These are phyloP conservation scores for Phytophthora sp. DNA, from an alignment of 352 stramenopile genomes.

Conservation along the genomic window DNA sequence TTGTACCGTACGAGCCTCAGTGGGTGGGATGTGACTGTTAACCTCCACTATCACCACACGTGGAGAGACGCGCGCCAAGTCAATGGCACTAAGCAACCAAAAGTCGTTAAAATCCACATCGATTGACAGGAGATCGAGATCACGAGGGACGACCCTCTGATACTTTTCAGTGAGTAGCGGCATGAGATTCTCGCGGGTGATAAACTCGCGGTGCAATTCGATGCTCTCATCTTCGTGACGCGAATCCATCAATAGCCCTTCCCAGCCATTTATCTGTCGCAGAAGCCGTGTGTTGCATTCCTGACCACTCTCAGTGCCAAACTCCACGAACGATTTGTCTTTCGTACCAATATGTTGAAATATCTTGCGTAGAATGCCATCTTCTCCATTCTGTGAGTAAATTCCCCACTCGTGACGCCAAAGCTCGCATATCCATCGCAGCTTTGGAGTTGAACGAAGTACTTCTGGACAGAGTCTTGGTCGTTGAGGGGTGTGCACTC, in stretches of 20 bases:
- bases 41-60: conserved; percentile 69
- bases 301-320: conserved; percentile 57
- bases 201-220: conserved; percentile 62
- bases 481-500: conserved; percentile 29
- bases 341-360: conserved; percentile 56
- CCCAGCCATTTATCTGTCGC: conserved; percentile 57
- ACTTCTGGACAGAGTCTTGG: conserved; percentile 27
- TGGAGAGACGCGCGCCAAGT: conserved; percentile 47
- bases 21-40: conserved; percentile 61
- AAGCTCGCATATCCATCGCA: conserved; percentile 60
- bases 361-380: conserved; percentile 64
- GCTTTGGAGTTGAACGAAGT: conserved; percentile 3
- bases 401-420: conserved; percentile 71
- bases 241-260: conserved; percentile 68
- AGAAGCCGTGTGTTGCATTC: conserved; percentile 73
- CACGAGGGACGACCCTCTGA: conserved; percentile 35
- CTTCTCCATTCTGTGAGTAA: conserved; percentile 77
- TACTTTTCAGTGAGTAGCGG: conserved; percentile 51
- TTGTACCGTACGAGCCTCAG: conserved; percentile 50
- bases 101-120: conserved; percentile 85
- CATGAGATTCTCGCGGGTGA: conserved; percentile 72
- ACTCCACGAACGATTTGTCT: conserved; percentile 62
- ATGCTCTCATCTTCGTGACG: conserved; percentile 47
- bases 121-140: conserved; percentile 71
- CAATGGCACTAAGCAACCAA: conserved; percentile 66